Evolutionary conservation across 2,329 filamentous ascomycete species (phyloP), one percentile per base, ranked within the genome.

Genomic region (Exophiala calicioides): DNA sequence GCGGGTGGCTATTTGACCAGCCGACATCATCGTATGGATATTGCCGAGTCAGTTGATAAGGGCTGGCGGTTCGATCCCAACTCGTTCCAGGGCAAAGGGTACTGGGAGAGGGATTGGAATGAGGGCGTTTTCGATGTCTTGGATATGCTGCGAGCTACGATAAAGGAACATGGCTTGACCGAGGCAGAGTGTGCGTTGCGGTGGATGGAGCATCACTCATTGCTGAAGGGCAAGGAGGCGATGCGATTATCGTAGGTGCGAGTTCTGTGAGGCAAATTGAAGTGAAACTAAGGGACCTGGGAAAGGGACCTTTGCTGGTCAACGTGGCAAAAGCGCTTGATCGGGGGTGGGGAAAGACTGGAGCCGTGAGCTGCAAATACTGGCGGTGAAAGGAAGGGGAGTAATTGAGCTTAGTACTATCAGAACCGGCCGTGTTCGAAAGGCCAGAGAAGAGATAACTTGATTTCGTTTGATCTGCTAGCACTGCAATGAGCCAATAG

Each of bases 1-100:
- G 73, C 72, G 1, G 73, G 72, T 5, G 73, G 74, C 1, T 68
- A 72, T 20, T 58, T 77, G 8, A 73, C 73, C 0, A 62, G 62
- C n/a, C 60, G 68, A 3, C 69, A 70, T 46, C 57, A 58, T 23
- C 15, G 33, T 20, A 13, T 20, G 15, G 23, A 9, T 10, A 8
- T 10, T 13, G 23, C 7, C 19, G 48, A 29, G 1, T 42, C 50
- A 4, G 60, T 59, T 39, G 71, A 66, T 58, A 44, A 60, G 3
- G 68, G 64, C 38, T 62, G 52, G 34, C 63, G 63, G 10, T 74
- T 65, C 55, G 71, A 69, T 60, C 71, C 62, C 40, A 68, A 65
- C 43, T 64, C 58, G 53, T 62, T 50, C 53, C 67, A 72, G 51
- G 72, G 65, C 21, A 61, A 44, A 53, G 63, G 56, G 53, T 68